These are phyloP conservation scores for Stropharia rugosoannulata DNA, from an alignment of 768 basidiomycete genomes.

Conservation along the genomic window DNA sequence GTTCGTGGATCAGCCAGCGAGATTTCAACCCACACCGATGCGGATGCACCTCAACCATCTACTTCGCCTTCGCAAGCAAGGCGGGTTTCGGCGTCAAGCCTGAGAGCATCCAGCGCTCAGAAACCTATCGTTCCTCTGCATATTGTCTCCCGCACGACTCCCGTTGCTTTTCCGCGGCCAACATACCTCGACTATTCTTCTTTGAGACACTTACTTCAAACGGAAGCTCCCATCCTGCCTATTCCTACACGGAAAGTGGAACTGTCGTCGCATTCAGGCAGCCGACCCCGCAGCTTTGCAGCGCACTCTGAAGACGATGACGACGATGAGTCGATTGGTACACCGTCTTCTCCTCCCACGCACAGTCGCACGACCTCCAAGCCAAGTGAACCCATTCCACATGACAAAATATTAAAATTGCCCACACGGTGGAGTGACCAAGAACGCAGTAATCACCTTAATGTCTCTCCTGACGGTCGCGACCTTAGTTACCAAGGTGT, in stretches of 20 bases:
- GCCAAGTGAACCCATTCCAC: constrained; percentile 20
- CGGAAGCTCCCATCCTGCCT: constrained; percentile 39
- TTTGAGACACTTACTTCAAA: constrained; percentile 66
- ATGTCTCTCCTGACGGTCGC: constrained; percentile 67
- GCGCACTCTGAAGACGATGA: constrained; percentile 63
- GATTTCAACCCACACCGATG: constrained; percentile 28
- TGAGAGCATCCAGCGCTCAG: constrained; percentile 25
- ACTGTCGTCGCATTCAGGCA: constrained; percentile 7
- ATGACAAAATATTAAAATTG: constrained; percentile 48
- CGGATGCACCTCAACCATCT: constrained; percentile 40
- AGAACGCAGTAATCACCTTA: constrained; percentile 56
- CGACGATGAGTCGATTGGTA: constrained; percentile 63
- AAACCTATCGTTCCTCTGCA: constrained; percentile 26
- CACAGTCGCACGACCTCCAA: constrained; percentile 23
- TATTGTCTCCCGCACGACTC: constrained; percentile 27
- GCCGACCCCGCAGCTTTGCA: constrained; percentile 21
- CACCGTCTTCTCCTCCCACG: constrained; percentile 38
- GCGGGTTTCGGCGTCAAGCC: constrained; percentile 19
- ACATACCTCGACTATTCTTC: constrained; percentile 78
- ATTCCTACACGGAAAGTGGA: constrained; percentile 40
- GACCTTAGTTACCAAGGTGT: constrained; percentile 72
- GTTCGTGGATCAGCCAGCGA: constrained; percentile 44
- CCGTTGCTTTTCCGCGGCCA: constrained; percentile 58
- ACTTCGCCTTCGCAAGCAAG: constrained; percentile 29
- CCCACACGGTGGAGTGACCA: constrained; percentile 82